Base-by-base conservation (phyloP, 352 stramenopile species). In the Phytophthora multivora region DNA sequence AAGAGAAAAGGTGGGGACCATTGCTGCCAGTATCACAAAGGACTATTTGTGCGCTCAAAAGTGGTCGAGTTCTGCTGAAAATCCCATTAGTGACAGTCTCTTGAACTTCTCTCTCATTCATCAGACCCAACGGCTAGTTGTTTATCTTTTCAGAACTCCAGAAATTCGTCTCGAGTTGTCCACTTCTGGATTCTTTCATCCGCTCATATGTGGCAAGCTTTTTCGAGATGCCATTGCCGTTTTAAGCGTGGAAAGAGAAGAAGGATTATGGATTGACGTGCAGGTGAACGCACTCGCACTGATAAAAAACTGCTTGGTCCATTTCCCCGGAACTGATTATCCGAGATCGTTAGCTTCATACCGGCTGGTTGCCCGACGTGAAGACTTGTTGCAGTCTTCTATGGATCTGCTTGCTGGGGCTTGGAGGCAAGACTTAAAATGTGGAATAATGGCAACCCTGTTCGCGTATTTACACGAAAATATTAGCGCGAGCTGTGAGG, bases 41-140 rank as follows among this genome's bases (percentile, higher is more conserved):
- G 42, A 45, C 2, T 67, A 39, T 33, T 45, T 67, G 21, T 67
- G 51, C 10, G 35, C 51, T 5, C 52, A 42, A 33, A 49, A 62
- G 13, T 56, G 51, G 33, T 5, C 9, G 26, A 25, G 7, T 16
- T 39, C 4, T 21, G 35, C 43, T 43, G 36, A 31, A 16, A 7
- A 5, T 19, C 12, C 23, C 2, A 2, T 12, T 11, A n/a, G 10
- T 11, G 53, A 55, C 2, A 13, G 40, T 3, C 10, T 54, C 0
- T 7, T 64, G 16, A 12, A 13, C 12, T 55, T 69, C n/a, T 47
- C 13, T 26, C 16, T 69, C 9, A 23, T n/a, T 19, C 48, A 58
- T 25, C 28, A 69, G 31, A 52, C 26, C 21, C 33, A 41, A 18
- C 28, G 54, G 7, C 51, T 65, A 8, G 26, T 64, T 11, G 25